Base-by-base conservation (phyloP, 352 stramenopile genomes). In the Phytophthora nicotianae region DNA sequence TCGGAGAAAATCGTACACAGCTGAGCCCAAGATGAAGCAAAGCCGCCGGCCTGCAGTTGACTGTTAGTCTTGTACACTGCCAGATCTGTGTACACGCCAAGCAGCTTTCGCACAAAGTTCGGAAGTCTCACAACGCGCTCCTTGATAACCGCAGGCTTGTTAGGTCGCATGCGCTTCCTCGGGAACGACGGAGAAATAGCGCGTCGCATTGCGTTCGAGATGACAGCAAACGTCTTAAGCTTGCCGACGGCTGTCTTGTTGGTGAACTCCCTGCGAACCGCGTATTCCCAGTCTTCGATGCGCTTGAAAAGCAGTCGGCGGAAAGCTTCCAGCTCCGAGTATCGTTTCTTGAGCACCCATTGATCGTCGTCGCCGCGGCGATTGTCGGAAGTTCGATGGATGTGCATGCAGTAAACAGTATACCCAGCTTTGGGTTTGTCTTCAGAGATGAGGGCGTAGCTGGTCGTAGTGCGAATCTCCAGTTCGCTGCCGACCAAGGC, bases 321-420 rank as follows among this genome's bases (percentile, higher is more conserved):
- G 48, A 89, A 84, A 5, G 26, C 16, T 11, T 69, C 59, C 43
- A 84, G 83, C 62, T 90, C 77, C 16, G 78, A 87, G 43, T 83
- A 90, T 17, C 81, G 77, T 23, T 84, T 85, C 49, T 70, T 68
- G 43, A 90, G 54, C 17, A 80, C 49, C 81, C 81, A 90, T 45
- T 59, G 62, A 41, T 56, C 58, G 13, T 48, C 64, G 38, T 20
- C 20, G 9, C 26, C 46, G 2, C 45, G 29, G 10, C 41, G 52
- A 29, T 17, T 48, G 17, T 72, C 57, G 19, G 50, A 48, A 26
- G 37, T 33, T 61, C 54, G 59, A 40, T 38, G 68, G 41, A 88
- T 78, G 42, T 79, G 64, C 68, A 90, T 70, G 17, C 64, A 72
- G 67, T 90, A 90, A 24, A 88, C 53, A 20, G 77, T 89, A 57